Conservation (phyloP, 2,329 filamentous ascomycete genomes). For the Ceratocystis ficicola region DNA sequence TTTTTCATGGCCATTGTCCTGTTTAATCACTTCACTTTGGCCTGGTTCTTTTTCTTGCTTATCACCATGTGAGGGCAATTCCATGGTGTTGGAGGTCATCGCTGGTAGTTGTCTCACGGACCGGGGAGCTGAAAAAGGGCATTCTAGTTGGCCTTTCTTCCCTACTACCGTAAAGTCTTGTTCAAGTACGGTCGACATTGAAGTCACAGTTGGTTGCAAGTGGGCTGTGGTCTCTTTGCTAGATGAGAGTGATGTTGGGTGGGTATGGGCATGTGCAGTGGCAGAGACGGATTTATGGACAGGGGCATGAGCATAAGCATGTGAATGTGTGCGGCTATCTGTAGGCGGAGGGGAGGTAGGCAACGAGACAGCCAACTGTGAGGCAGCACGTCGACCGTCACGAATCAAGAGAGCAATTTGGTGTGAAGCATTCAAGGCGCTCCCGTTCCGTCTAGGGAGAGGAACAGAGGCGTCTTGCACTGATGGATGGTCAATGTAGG, state of each 20-base stretch:
- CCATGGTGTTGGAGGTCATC: neutral
- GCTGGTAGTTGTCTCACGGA: neutral
- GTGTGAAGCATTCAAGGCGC: constrained; percentile 37
- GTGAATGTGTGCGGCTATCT: neutral
- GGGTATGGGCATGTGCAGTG: constrained; percentile 4
- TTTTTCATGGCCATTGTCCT: constrained; percentile 26
- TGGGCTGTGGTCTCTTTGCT: constrained; percentile 39
- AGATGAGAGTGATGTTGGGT: constrained; percentile 26
- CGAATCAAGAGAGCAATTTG: constrained; percentile 52
- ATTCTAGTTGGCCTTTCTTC: constrained; percentile 64
- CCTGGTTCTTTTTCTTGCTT: constrained; percentile 24
- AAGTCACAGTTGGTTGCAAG: constrained; percentile 38
- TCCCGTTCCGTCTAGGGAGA: constrained; percentile 37
- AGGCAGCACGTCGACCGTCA: constrained; percentile 49
- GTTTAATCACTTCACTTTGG: constrained; percentile 22
- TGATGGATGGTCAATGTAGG: constrained; percentile 36
- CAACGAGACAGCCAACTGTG: constrained; percentile 37
- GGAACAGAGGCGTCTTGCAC: constrained; percentile 42
- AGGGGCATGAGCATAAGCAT: neutral
- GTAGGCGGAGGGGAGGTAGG: constrained; percentile 27
- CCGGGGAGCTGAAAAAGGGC: constrained; percentile 52
- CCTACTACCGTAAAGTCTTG: constrained; percentile 84
- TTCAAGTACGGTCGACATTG: constrained; percentile 58
- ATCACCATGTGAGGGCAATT: constrained; percentile 21
- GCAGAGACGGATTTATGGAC: neutral